Percentiles rank a stretch among this genome's conserved stretches.
These are phyloP conservation scores for Paraleonurus japonicus DNA, from an alignment of 257 asterid genomes.

Conservation along the genomic window DNA sequence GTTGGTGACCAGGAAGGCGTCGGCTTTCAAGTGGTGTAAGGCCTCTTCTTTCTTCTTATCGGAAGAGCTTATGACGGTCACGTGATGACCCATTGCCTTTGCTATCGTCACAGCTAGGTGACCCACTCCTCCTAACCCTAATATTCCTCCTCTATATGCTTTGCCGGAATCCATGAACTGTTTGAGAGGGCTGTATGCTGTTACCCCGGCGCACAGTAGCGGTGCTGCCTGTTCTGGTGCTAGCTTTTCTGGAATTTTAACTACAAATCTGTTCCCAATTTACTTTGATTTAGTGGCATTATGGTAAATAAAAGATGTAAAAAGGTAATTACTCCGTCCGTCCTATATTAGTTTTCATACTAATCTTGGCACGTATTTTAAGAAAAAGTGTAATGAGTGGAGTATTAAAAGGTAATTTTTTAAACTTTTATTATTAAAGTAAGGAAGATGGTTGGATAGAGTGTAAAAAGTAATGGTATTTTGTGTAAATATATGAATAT, in stretches of 20 bases:
- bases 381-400: too few relatives aligned
- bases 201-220: constrained; percentile 50
- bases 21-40: constrained; percentile 36
- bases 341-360: too few relatives aligned
- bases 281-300: too few relatives aligned
- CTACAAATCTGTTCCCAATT: constrained; percentile 36
- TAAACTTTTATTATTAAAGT: too few relatives aligned
- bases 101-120: constrained; percentile 49
- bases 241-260: constrained; percentile 36
- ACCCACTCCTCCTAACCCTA: constrained; percentile 57
- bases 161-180: constrained; percentile 25
- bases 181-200: constrained; percentile 49
- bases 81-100: constrained; percentile 54
- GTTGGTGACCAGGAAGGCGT: constrained; percentile 32
- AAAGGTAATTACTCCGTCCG: too few relatives aligned
- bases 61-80: constrained; percentile 49
- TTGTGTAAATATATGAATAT: too few relatives aligned
- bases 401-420: too few relatives aligned
- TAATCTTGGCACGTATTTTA: too few relatives aligned
- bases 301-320: too few relatives aligned
- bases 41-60: constrained; percentile 39
- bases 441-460: too few relatives aligned
- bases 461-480: too few relatives aligned
- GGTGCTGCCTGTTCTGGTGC: constrained; percentile 48
- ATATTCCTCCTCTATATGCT: constrained; percentile 30